A percentile compares a stretch with the other conserved stretches of the same genome.
These are phyloP conservation scores for Rhipidocladum racemiflorum DNA, from an alignment of 176 grass and related monocot genomes.

Conservation along the genomic window DNA sequence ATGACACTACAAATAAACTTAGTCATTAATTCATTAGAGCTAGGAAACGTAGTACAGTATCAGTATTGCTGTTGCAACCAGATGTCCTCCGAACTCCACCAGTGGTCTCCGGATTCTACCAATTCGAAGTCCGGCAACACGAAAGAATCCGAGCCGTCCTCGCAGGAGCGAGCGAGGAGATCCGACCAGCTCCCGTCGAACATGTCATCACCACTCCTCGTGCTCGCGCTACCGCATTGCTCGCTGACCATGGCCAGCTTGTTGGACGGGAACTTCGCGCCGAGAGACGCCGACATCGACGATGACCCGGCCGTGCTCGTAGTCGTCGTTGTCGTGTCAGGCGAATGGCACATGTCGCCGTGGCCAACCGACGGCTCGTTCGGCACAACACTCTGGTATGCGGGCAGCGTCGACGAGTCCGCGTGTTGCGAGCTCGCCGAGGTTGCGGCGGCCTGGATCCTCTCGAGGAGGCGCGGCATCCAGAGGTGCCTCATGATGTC, in stretches of 20 bases:
- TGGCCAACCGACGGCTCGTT: background rate
- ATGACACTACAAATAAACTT: background rate
- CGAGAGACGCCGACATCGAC: background rate
- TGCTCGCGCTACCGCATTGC: slow-evolving; percentile 1
- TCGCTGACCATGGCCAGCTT: slow-evolving; percentile 6
- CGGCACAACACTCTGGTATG: background rate
- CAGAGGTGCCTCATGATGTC: slow-evolving; percentile 60
- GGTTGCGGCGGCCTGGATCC: slow-evolving; percentile 36
- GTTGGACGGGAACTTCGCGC: slow-evolving; percentile 32
- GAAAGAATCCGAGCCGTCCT: slow-evolving; percentile 22
- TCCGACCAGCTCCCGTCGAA: slow-evolving; percentile 54
- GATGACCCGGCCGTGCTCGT: slow-evolving; percentile 41
- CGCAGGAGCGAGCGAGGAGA: slow-evolving; percentile 48
- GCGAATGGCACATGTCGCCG: background rate
- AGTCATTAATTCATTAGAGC: background rate
- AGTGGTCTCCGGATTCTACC: slow-evolving; percentile 38
- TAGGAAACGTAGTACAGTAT: background rate
- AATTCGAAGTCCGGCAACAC: slow-evolving; percentile 44
- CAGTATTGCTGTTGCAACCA: slow-evolving; percentile 39
- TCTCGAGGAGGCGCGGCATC: slow-evolving; percentile 75
- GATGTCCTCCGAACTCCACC: slow-evolving; percentile 66
- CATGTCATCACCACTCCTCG: background rate
- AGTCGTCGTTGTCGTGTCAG: background rate
- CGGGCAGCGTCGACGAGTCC: slow-evolving; percentile 1
- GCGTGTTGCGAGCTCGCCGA: background rate